Evolutionary conservation across 2,329 filamentous ascomycete genomes (phyloP).

Genomic region (Trichoderma sp.): DNA sequence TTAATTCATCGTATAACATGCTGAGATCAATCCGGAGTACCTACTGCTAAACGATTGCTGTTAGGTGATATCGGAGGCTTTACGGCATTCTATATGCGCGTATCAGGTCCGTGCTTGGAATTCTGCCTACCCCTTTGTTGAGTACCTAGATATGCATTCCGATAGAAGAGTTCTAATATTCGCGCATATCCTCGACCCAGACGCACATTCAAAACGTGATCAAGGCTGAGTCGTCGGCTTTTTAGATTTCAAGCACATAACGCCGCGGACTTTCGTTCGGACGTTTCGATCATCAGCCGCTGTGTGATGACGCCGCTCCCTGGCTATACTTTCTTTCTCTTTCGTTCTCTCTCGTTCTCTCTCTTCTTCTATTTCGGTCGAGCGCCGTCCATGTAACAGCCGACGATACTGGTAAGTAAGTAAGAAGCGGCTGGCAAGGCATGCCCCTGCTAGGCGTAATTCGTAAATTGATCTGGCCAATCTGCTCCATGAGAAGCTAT

Average conservation of each 20-base stretch:
- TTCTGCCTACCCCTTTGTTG: not conserved
- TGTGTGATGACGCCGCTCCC: constrained; percentile 4
- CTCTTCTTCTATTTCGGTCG: too few species aligned
- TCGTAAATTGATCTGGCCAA: not conserved
- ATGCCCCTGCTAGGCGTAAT: not conserved
- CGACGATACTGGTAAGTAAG: not conserved
- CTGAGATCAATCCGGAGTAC: not conserved
- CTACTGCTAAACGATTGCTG: not conserved
- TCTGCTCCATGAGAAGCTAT: constrained; percentile 12
- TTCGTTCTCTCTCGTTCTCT: not conserved
- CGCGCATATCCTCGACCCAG: constrained; percentile 1
- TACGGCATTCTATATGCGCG: not conserved
- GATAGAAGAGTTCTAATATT: not conserved
- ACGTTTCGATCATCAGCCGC: constrained; percentile 12
- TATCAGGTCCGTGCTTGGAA: not conserved
- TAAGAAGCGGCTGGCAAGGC: not conserved
- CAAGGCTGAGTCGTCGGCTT: constrained; percentile 13
- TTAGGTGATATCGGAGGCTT: not conserved
- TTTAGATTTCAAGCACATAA: not conserved
- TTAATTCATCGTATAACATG: not conserved
- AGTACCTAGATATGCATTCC: not conserved
- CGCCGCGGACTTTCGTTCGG: not conserved
- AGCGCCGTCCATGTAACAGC: not conserved
- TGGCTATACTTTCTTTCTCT: not conserved
- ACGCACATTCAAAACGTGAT: not conserved